Percentiles rank a stretch among this genome's conserved stretches.
Evolutionary conservation across 139 green algal genomes (phyloP).

Genomic region (Deuterostichococcus epilithicus): DNA sequence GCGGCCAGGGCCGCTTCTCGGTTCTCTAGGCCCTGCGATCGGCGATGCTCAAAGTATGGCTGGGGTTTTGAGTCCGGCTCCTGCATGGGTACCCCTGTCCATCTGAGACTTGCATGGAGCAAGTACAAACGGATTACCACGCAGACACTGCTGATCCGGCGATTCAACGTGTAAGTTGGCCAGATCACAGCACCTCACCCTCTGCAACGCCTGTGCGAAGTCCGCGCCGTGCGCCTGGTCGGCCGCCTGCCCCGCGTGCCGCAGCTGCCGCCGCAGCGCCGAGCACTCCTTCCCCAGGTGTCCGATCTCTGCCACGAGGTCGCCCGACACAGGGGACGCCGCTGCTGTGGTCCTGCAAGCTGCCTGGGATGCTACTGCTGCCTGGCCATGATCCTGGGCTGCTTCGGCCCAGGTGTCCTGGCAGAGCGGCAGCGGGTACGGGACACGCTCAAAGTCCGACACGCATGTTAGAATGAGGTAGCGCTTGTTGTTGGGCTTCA

Average conservation of each 20-base stretch:
- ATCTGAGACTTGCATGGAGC: no score
- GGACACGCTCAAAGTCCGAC: conserved; percentile 87
- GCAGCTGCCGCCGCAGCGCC: conserved; percentile 38
- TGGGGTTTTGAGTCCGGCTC: no score
- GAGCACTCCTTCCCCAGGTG: conserved; percentile 62
- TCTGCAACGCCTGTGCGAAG: conserved; percentile 19
- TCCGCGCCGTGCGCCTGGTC: neutral
- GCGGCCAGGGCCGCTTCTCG: neutral
- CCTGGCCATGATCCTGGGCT: conserved; percentile 50
- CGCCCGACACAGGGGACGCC: conserved; percentile 5
- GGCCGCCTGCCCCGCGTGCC: no score
- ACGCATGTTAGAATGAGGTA: conserved; percentile 92
- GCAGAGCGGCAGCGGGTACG: conserved; percentile 84
- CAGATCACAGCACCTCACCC: no score
- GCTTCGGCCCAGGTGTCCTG: conserved; percentile 66
- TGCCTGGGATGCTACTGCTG: conserved; percentile 54
- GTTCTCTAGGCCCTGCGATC: neutral
- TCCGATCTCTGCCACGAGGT: conserved; percentile 34
- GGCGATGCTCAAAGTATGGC: neutral
- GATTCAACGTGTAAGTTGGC: no score
- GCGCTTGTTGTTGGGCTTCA: conserved; percentile 66
- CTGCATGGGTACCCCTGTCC: no score
- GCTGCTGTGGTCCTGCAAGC: no score
- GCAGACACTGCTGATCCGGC: no score
- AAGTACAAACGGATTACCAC: no score